Conservation (phyloP, 208 protist species). For the Spongospora subterranea region DNA sequence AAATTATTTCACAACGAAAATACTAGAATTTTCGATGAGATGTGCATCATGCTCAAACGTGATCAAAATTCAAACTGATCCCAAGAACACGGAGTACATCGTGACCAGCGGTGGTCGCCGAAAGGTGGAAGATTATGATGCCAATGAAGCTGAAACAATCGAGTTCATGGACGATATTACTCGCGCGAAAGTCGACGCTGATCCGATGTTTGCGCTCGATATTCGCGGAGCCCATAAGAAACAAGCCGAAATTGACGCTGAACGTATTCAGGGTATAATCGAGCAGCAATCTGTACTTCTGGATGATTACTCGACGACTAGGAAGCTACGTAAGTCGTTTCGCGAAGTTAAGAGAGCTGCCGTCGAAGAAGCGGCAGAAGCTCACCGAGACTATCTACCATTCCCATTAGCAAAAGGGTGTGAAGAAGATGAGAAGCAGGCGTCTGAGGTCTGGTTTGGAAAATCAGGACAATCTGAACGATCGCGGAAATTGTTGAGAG, state of each 20-base stretch:
- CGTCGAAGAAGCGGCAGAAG: slow-evolving; percentile 19
- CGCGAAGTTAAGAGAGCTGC: not conserved
- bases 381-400: slow-evolving; percentile 10
- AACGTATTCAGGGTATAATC: slow-evolving; percentile 17
- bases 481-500: too few relatives aligned
- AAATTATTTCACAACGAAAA: slow-evolving; percentile 71
- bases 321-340: slow-evolving; percentile 40
- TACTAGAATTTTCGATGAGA: slow-evolving; percentile 70
- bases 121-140: slow-evolving; percentile 65
- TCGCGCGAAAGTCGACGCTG: slow-evolving; percentile 57
- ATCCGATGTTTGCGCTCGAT: slow-evolving; percentile 61
- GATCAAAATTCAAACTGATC: slow-evolving; percentile 67
- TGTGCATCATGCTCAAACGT: slow-evolving; percentile 67
- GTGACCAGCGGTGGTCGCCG: slow-evolving; percentile 49
- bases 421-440: not conserved
- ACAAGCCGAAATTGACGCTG: slow-evolving; percentile 26
- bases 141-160: slow-evolving; percentile 59
- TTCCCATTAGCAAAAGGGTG: not conserved
- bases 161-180: slow-evolving; percentile 58
- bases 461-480: not conserved
- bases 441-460: slow-evolving; percentile 15
- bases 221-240: slow-evolving; percentile 26
- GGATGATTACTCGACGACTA: slow-evolving; percentile 53
- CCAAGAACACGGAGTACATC: slow-evolving; percentile 67
- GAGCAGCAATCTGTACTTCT: slow-evolving; percentile 30